Evolutionary conservation across 441 rosid genomes (phyloP), one percentile per base, ranked within the genome.

Genomic region (Erodium trifolium): DNA sequence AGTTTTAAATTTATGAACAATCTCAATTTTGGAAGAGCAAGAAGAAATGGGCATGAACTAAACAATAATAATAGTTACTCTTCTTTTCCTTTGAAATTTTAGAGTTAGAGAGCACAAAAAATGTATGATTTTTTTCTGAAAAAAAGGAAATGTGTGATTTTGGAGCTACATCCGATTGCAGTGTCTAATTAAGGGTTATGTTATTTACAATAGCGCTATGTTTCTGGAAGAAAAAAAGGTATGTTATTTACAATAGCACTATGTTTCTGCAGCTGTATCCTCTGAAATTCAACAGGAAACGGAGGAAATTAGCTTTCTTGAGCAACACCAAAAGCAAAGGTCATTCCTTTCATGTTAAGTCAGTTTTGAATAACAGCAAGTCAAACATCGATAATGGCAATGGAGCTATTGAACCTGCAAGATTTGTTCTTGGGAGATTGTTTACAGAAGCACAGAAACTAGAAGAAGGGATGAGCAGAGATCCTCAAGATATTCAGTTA

Each of bases 361-460:
- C 95, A 45, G 78, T 81, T 43, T 70, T 79, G 59, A 79, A 80
- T 72, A 76, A 79, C 64, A 71, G 78, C 64, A 80, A 80, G 64
- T 73, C 82, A 0, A 81, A 77, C 71, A 19, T 81, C 70, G 80
- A 76, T 71, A 41, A 1, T 41, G 90, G 75, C n/a, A 78, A 83
- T 76, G 90, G 87, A 13, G 75, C 84, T 0, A 70, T 75, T 60
- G 87, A 83, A 70, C 80, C 92, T 68, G 75, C 93, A 0, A 82
- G 84, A 71, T 39, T 80, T 72, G 82, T 87, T 45, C 82, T 90
- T 2, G 91, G 88, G 77, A 87, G 86, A 65, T 75, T 88, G 75
- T 92, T 90, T 74, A 82, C 77, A 6, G 86, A 72, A 86, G 80
- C 88, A 0, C 90, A 86, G 76, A 84, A 79, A 59, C 76, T 86